Evolutionary conservation across 1,284 basidiomycete species (phyloP).

Genomic region (Ganoderma leucocontextum): DNA sequence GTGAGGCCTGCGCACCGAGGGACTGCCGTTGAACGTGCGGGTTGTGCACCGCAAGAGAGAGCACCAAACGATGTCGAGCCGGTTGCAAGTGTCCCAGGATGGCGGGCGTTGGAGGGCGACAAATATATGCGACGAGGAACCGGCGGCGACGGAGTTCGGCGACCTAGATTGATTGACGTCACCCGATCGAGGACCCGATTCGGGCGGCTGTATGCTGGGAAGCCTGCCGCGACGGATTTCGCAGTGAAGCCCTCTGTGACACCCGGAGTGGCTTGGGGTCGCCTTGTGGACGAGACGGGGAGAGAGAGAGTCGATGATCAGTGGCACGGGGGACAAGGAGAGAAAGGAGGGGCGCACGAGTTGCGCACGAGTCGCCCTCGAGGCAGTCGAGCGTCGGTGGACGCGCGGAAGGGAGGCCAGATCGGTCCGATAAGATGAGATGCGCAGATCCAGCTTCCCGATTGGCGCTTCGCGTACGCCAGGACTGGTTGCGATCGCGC

Average conservation of each 20-base stretch:
- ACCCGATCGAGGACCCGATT: slow-evolving; percentile 23
- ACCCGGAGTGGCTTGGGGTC: neutral
- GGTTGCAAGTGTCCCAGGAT: no score
- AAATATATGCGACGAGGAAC: slow-evolving; percentile 8
- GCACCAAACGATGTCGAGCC: neutral
- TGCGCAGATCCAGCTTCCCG: slow-evolving; percentile 20
- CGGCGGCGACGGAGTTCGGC: slow-evolving; percentile 9
- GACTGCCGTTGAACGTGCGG: slow-evolving; percentile 1
- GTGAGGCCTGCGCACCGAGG: neutral
- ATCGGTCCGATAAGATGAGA: slow-evolving; percentile 33
- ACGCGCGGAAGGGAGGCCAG: slow-evolving; percentile 17
- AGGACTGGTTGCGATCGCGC: slow-evolving; percentile 9
- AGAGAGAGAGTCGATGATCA: slow-evolving; percentile 25
- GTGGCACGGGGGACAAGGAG: slow-evolving; percentile 17
- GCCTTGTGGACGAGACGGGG: neutral
- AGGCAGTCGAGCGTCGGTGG: slow-evolving; percentile 17
- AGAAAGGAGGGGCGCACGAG: slow-evolving; percentile 17
- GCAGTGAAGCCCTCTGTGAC: no score
- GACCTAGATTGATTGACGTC: slow-evolving; percentile 21
- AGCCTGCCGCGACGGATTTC: neutral
- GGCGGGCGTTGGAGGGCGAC: slow-evolving; percentile 1
- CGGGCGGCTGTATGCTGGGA: slow-evolving; percentile 16
- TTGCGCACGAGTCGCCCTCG: slow-evolving; percentile 26
- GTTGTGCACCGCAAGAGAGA: neutral
- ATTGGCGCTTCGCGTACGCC: slow-evolving; percentile 21